Conservation (phyloP, 805 yeast genomes). For the Wickerhamiella domercqiae region DNA sequence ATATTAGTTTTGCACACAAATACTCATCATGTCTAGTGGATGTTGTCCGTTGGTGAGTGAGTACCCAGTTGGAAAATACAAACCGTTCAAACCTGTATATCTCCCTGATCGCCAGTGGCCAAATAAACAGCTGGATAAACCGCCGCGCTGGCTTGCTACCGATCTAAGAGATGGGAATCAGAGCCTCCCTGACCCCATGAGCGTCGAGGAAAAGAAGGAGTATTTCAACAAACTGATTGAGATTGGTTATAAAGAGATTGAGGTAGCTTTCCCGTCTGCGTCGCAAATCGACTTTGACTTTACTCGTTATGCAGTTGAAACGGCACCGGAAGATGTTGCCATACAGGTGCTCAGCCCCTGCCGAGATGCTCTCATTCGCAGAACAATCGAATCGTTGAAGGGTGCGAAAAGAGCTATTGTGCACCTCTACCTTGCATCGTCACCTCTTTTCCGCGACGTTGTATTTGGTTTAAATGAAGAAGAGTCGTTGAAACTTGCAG, state of each 20-base stretch:
- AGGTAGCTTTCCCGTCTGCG: slow-evolving; percentile 71
- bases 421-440: slow-evolving; percentile 63
- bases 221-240: slow-evolving; percentile 55
- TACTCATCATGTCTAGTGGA: neutral
- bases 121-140: slow-evolving; percentile 34
- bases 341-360: slow-evolving; percentile 67
- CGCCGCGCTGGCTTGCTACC: slow-evolving; percentile 75
- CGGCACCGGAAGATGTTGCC: slow-evolving; percentile 61
- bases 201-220: slow-evolving; percentile 57
- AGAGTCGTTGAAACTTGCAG: slow-evolving; percentile 46
- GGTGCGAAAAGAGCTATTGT: slow-evolving; percentile 68
- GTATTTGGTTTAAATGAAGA: slow-evolving; percentile 48
- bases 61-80: slow-evolving; percentile 32
- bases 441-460: slow-evolving; percentile 56
- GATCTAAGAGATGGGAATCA: slow-evolving; percentile 78
- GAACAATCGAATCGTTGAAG: slow-evolving; percentile 55
- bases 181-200: slow-evolving; percentile 76
- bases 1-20: neutral
- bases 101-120: slow-evolving; percentile 65
- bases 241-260: slow-evolving; percentile 69
- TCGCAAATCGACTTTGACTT: slow-evolving; percentile 70
- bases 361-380: slow-evolving; percentile 52
- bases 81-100: slow-evolving; percentile 36
- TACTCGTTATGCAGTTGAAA: slow-evolving; percentile 57
- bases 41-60: neutral